Evolutionary conservation across 208 protist genomes (phyloP).

Genomic region (Acanthamoeba rhysodes): DNA sequence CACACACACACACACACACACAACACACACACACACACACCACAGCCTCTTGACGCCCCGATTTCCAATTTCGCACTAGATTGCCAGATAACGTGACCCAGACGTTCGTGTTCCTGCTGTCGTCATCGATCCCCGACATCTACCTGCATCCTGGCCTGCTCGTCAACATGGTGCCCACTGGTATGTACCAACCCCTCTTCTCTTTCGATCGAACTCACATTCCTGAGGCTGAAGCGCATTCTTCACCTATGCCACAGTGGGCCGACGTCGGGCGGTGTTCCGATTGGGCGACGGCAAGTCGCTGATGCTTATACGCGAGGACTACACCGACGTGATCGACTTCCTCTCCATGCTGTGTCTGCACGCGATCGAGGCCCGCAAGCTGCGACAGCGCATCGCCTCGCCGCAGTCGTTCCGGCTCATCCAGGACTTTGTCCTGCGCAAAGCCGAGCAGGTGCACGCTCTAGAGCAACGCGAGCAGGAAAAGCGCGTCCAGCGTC

Average conservation of each 20-base stretch:
- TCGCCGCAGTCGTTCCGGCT: neutral
- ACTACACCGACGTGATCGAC: conserved; percentile 93
- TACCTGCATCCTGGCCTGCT: conserved; percentile 83
- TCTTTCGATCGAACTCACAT: too few relatives aligned
- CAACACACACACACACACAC: neutral
- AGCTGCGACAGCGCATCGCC: neutral
- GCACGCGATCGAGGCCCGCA: conserved; percentile 91
- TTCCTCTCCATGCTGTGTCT: conserved; percentile 94
- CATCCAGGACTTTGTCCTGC: conserved; percentile 24
- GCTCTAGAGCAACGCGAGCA: neutral
- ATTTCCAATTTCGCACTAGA: conserved; percentile 77
- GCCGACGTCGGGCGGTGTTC: conserved; percentile 89
- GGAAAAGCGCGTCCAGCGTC: neutral
- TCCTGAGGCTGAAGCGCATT: too few relatives aligned
- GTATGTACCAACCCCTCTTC: neutral
- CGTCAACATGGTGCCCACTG: neutral
- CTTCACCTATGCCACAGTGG: neutral
- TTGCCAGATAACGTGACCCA: conserved; percentile 92
- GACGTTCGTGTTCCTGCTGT: conserved; percentile 92
- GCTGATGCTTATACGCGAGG: conserved; percentile 93
- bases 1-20: neutral
- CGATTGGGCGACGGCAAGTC: conserved; percentile 93
- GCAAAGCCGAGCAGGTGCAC: neutral
- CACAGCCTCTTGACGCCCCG: neutral
- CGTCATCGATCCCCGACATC: conserved; percentile 88